Percentiles rank a stretch among this genome's conserved stretches.
These are phyloP conservation scores for Phytophthora brassicae DNA, from an alignment of 352 stramenopile genomes.

Conservation along the genomic window DNA sequence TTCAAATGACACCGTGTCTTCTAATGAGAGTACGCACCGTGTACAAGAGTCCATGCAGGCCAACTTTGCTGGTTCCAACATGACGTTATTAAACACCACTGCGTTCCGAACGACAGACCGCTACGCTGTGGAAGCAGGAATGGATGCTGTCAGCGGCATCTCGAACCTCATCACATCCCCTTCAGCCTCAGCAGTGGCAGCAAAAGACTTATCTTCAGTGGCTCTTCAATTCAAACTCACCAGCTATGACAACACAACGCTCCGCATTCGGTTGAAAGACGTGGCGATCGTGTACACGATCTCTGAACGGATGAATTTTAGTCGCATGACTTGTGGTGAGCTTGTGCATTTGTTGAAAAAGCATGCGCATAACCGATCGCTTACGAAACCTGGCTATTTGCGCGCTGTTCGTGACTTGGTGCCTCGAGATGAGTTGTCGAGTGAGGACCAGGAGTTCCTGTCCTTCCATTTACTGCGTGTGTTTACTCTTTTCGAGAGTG, in stretches of 20 bases:
- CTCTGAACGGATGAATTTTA: conserved; percentile 83
- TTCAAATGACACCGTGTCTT: conserved; percentile 69
- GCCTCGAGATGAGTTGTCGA: conserved; percentile 65
- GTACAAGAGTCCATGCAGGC: conserved; percentile 45
- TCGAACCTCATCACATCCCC: conserved; percentile 64
- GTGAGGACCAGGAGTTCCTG: conserved; percentile 87
- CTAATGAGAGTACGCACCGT: conserved; percentile 51
- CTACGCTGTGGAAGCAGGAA: conserved; percentile 40
- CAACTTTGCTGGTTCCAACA: conserved; percentile 47
- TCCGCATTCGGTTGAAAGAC: conserved; percentile 84
- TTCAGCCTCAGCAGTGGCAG: conserved; percentile 37
- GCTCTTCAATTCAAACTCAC: conserved; percentile 88
- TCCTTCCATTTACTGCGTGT: conserved; percentile 86
- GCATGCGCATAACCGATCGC: conserved; percentile 56
- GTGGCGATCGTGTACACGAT: conserved; percentile 88
- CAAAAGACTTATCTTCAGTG: conserved; percentile 68
- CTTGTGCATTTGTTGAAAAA: conserved; percentile 75
- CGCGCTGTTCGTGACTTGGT: conserved; percentile 79
- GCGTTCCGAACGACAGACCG: conserved; percentile 35
- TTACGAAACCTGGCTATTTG: conserved; percentile 79
- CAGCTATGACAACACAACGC: conserved; percentile 76
- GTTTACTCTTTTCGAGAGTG: conserved; percentile 82
- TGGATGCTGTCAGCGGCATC: conserved; percentile 64
- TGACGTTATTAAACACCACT: conserved; percentile 38
- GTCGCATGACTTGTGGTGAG: conserved; percentile 59